These are phyloP conservation scores for Xylaria multiplex DNA, from an alignment of 2,329 filamentous ascomycete genomes.

Conservation along the genomic window DNA sequence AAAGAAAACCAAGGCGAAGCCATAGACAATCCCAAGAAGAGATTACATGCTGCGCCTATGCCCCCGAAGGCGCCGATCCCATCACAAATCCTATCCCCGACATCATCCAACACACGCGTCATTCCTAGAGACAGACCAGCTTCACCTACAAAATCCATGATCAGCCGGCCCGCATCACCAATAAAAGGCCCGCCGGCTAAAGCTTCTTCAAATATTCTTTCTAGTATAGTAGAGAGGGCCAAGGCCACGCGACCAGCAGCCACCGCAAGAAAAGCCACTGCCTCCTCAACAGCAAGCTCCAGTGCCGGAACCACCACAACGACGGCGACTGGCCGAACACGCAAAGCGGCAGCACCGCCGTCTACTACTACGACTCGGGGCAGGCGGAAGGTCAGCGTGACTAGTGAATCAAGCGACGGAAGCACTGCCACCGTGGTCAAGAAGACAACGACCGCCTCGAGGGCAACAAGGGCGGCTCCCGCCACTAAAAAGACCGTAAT, in stretches of 20 bases:
- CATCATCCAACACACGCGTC: conserved; percentile 81
- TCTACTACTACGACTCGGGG: conserved; percentile 57
- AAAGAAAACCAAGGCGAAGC: conserved; percentile 78
- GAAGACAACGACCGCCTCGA: conserved; percentile 56
- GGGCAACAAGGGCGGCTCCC: conserved; percentile 52
- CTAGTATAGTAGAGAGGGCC: conserved; percentile 69
- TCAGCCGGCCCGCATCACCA: conserved; percentile 52
- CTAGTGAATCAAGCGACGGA: conserved; percentile 70
- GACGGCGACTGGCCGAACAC: conserved; percentile 47
- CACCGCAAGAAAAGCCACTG: conserved; percentile 58
- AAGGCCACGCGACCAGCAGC: conserved; percentile 62
- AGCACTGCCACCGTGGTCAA: conserved; percentile 73
- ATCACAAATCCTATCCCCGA: conserved; percentile 78
- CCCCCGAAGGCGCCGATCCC: conserved; percentile 53
- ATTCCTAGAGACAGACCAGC: conserved; percentile 60
- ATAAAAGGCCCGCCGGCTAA: conserved; percentile 54
- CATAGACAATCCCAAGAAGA: conserved; percentile 77
- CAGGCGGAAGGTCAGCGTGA: conserved; percentile 64
- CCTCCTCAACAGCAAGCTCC: conserved; percentile 57
- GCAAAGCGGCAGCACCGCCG: conserved; percentile 53
- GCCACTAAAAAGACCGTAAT: conserved; percentile 63
- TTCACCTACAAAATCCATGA: conserved; percentile 67
- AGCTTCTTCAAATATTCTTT: conserved; percentile 56
- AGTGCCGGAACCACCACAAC: conserved; percentile 43
- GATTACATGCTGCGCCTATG: conserved; percentile 57